Evolutionary conservation across 1,284 basidiomycete species (phyloP).

Genomic region (Porogramme epimiltina): DNA sequence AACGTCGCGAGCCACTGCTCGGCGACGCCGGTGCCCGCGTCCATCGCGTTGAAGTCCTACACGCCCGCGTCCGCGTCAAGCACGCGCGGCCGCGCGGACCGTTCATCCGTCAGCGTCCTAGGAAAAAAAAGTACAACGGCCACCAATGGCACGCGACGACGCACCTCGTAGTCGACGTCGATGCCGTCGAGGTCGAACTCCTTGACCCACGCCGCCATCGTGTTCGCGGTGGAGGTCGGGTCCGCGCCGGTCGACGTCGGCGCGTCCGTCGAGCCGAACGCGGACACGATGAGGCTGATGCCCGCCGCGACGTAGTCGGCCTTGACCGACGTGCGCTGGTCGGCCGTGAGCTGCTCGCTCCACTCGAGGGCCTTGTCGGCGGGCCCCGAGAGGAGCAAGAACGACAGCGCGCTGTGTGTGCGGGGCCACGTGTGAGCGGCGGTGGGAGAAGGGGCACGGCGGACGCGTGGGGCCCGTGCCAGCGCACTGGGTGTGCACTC

Average conservation of each 20-base stretch:
- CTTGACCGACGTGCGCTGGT: slow-evolving; percentile 38
- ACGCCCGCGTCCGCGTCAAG: no score
- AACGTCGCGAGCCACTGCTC: slow-evolving; percentile 46
- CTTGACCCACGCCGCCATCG: slow-evolving; percentile 51
- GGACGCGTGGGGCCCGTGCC: neutral
- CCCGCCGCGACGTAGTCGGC: slow-evolving; percentile 46
- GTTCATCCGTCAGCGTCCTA: no score
- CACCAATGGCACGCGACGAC: neutral
- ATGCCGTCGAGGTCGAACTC: slow-evolving; percentile 53
- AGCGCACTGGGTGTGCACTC: no score
- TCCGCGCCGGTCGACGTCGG: slow-evolving; percentile 49
- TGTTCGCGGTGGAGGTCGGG: slow-evolving; percentile 43
- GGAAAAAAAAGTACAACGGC: neutral
- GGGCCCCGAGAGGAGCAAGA: slow-evolving; percentile 44
- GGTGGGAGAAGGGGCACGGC: no score
- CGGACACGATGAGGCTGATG: slow-evolving; percentile 49
- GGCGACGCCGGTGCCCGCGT: slow-evolving; percentile 39
- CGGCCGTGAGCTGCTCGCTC: slow-evolving; percentile 33
- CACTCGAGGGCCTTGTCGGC: slow-evolving; percentile 47
- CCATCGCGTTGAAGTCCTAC: slow-evolving; percentile 50
- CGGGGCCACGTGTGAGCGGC: neutral
- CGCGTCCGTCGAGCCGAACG: slow-evolving; percentile 51
- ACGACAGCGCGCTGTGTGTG: slow-evolving; percentile 45
- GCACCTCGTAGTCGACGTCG: slow-evolving; percentile 59
- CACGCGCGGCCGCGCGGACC: no score